Evolutionary conservation across 2,329 filamentous ascomycete species (phyloP), one percentile per base, ranked within the genome.

Genomic region (Xylaria multiplex): DNA sequence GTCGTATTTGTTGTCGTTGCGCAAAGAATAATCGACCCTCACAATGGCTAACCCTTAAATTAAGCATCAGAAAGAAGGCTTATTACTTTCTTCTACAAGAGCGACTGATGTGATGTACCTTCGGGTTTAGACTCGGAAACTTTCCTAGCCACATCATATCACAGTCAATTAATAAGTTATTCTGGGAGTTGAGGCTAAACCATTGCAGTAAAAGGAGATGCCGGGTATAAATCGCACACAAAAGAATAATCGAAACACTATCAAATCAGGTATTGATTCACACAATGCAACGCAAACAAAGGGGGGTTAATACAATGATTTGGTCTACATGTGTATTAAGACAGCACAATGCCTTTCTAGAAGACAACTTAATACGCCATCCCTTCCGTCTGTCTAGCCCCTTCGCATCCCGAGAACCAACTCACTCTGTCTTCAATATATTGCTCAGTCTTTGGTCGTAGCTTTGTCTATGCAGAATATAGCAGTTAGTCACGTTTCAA

Each of bases 401-500:
- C 60, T 16, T 59, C 68, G 58, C 63, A 64, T 82, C 85, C 75
- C 86, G 87, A 11, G 77, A 85, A 72, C 86, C 86, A 89, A 11
- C 55, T 71, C 2, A 85, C 85, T 2, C 86, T 77, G 66, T 84
- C 79, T 74, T 86, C 82, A 0, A 77, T 77, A 73, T 83, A 90
- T 52, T 81, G 78, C 78, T 90, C 88, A 0, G 81, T 67, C 64
- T 72, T 75, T 0, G 88, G 88, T 72, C 78, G 84, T 68, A 90
- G 74, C 71, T 82, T 84, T 0, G 82, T 86, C 77, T 67, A 16
- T 22, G n/a, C 3, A 7, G 6, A 46, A 32, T 4, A 1, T 6
- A 14, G 19, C 6, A 40, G 45, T 63, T 46, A 66, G 55, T 32
- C 3, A 35, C 22, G 37, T 52, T 48, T 27, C 37, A 48, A 2